Evolutionary conservation across 2,329 filamentous ascomycete species (phyloP), one percentile per base, ranked within the genome.

Genomic region (Reticulascus tulasneorum): DNA sequence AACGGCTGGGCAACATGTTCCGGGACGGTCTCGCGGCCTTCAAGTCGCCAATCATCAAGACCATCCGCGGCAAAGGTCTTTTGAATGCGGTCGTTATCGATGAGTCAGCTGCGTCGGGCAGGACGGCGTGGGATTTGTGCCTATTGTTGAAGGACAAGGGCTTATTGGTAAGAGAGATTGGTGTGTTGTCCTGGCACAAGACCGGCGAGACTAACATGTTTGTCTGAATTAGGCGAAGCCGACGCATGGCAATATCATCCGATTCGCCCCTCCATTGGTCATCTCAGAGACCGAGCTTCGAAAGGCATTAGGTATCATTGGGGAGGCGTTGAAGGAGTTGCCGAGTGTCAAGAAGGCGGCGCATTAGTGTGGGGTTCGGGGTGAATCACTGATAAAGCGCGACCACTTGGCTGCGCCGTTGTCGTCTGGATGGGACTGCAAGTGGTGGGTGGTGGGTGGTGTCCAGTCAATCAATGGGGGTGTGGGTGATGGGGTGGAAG

Each of bases 241-340:
- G 20, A 98, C 93, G 7, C 93, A 98, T 64, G 84, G 94, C 56
- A 96, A 97, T 65, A 97, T 98, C 61, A 98, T 98, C 59, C 86
- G 93, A 39, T 84, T 98, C 44, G 93, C 93, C n/a, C 93, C 93
- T 29, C 93, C 93, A 15, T 72, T 98, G 36, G 89, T 98, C 47
- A 97, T 98, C 54, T 89, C 83, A 18, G 89, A 97, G 55, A 77
- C 83, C 42, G 80, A 98, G 66, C 83, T 98, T 48, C 74, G 80
- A 49, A 77, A 80, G 55, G 84, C 91, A 2, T 60, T 97, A 36
- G 62, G 62, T 34, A 91, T 93, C 54, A 94, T 98, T 56, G 75
- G 80, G 44, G 82, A 90, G 56, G 82, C 91, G 11, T 73, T 96
- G 53, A 71, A 75, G 48, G 90, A 96, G 63, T 73, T 98, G 35